Conservation (phyloP, 148 eudicot species). For the Rheum nobile region DNA sequence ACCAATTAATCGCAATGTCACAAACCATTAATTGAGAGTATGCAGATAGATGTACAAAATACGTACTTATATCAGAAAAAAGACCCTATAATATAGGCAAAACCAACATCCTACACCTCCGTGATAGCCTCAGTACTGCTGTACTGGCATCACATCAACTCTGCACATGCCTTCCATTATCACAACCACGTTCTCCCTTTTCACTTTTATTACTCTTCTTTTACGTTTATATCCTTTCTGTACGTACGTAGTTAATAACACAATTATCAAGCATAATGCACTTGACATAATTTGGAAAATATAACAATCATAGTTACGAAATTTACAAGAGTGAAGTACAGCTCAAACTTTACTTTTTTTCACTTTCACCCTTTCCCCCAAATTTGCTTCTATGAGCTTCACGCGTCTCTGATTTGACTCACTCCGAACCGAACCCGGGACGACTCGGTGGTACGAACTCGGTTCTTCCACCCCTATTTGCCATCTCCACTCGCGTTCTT, state of each 20-base stretch:
- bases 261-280: not conserved
- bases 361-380: not conserved
- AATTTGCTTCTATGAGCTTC: conserved; percentile 14
- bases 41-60: not conserved
- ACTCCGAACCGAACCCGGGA: conserved; percentile 42
- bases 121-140: too few relatives aligned
- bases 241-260: not conserved
- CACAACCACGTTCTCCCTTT: not conserved
- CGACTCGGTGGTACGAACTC: conserved; percentile 45
- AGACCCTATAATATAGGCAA: not conserved
- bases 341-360: not conserved
- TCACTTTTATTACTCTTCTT: not conserved
- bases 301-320: not conserved
- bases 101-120: not conserved
- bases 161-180: not conserved
- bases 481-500: conserved; percentile 36
- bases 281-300: not conserved
- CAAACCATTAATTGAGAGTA: not conserved
- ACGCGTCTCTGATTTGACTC: conserved; percentile 10
- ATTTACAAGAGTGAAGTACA: conserved; percentile 8
- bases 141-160: not conserved
- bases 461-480: conserved; percentile 18
- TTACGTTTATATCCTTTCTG: not conserved
- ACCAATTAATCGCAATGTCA: too few relatives aligned
- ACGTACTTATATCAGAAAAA: not conserved